Base-by-base conservation (phyloP, 1,284 basidiomycete species). In the Puccinia brachypodii region DNA sequence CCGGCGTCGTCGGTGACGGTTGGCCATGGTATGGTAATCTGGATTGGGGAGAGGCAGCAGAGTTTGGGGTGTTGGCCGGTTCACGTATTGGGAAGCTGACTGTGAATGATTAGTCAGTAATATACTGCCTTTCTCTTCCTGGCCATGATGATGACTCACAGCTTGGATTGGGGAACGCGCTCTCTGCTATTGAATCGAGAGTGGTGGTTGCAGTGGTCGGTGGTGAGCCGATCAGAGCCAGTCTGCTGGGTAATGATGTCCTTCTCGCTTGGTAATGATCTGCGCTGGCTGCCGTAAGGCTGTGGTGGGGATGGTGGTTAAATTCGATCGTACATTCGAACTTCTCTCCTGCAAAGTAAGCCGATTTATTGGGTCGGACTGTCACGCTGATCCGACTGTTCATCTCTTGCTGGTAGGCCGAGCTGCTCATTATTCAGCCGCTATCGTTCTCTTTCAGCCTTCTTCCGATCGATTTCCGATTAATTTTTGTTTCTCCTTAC, bases 301-400 rank as follows among this genome's bases (percentile, higher is more conserved):
- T n/a, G 62, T 62, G 16, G 58, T 14, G 62, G 22, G n/a, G 38
- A 28, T 77, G 75, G 28, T 77, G 25, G 13, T 28, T 71, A 47
- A 79, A 60, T 69, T 71, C 22, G 16, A 79, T 53, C 0, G 31
- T 71, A 42, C 76, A 79, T 36, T 79, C 22, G 66, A 79, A 79
- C 14, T 11, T 40, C 60, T 79, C 76, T 28, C 76, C 76, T 7
- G 76, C 76, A 79, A 69, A 79, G 56, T 79, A 79, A 66, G 76
- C 76, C 44, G 76, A 58, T 56, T 60, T 66, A 66, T 79, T 33
- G 4, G 76, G 76, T 25, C 9, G 14, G 25, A 79, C 38, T 4
- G 33, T 40, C 14, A 79, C 8, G 31, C 36, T 38, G 33, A 74
- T 72, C 13, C 13, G 13, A 25, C 11, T 11, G 11, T 50, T 11